phyloP scores from a whole-genome alignment of 2,329 filamentous ascomycete genomes.

The Cladosporium phlei region DNA sequence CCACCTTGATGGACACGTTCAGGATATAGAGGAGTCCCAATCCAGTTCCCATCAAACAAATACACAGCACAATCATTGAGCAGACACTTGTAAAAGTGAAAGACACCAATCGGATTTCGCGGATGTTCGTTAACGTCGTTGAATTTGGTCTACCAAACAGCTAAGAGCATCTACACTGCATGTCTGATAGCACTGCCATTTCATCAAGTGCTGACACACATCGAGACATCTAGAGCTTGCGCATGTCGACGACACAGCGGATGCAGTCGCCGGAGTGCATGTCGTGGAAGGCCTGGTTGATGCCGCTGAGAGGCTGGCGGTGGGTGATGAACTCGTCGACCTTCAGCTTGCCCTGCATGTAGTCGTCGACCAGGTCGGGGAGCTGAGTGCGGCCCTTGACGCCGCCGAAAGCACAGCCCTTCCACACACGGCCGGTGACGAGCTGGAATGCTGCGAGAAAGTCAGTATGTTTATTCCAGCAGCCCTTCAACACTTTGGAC shows the following conservation, averaged over 20 bases:
- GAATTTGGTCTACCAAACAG: not conserved
- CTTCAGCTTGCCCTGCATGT: slow-evolving; percentile 84
- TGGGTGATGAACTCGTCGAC: slow-evolving; percentile 99
- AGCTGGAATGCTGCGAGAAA: slow-evolving; percentile 81
- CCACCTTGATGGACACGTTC: slow-evolving; percentile 3
- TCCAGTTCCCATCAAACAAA: no score
- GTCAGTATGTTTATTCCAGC: slow-evolving; percentile 15
- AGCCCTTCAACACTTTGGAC: not conserved
- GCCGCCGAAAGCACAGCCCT: slow-evolving; percentile 93
- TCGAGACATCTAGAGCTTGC: slow-evolving; percentile 14
- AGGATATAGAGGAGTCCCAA: not conserved
- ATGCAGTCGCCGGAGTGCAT: slow-evolving; percentile 99
- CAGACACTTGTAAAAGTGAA: no score
- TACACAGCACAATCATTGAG: no score
- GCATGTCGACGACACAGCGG: slow-evolving; percentile 78
- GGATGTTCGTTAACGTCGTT: slow-evolving; percentile 7
- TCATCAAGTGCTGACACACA: not conserved
- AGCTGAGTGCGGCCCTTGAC: slow-evolving; percentile 97
- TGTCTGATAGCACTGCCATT: not conserved
- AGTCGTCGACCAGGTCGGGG: slow-evolving; percentile 79
- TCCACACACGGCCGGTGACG: slow-evolving; percentile 96
- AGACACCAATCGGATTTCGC: no score
- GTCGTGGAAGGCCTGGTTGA: slow-evolving; percentile 84
- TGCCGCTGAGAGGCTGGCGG: slow-evolving; percentile 72
- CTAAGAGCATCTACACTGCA: not conserved